Base-by-base conservation (phyloP, 2,329 filamentous ascomycete species). In the Neodidymelliopsis sp. region DNA sequence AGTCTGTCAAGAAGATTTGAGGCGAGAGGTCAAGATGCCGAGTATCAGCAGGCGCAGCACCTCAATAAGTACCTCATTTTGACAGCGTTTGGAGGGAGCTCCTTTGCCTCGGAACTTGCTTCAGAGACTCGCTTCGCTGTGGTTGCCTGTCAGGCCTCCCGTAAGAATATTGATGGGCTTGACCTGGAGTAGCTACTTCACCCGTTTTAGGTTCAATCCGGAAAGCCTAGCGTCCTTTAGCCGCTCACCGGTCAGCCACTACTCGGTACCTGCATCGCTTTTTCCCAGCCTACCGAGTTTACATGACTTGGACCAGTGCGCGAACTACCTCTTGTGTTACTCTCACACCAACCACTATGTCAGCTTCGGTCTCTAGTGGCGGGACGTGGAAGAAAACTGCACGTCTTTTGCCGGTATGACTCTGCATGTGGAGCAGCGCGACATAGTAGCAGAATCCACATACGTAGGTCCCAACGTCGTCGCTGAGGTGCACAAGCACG, bases 391-490 rank as follows among this genome's bases (percentile, higher is more conserved):
- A 52, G 53, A 78, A 77, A 38, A 77, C 54, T 25, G 74, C 72
- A 42, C 61, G 48, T 45, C 59, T 53, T 36, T 22, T 54, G 10
- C 50, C 54, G 13, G 30, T 59, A 22, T 29, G 39, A 43, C 51
- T 64, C 36, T 60, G 48, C 54, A 64, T 61, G 51, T 65, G 56
- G 25, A 58, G 28, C 50, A 79, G 54, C 20, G 65, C 70, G 27
- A 70, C 67, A 53, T 71, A 76, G 54, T 77, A 77, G n/a, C 72
- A 72, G 49, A 76, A 77, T 25, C 76, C 75, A 59, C 76, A 78
- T 4, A 77, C 59, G 57, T 70, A 77, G 18, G 71, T 72, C 3
- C 75, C 73, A 3, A 76, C 70, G 53, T 77, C 73, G 31, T 74
- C 66, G 22, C 67, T 75, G n/a, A 65, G 49, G 37, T 69, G 57